Base-by-base conservation (phyloP, 306 rosid genomes). In the Ochetophila trinervis region DNA sequence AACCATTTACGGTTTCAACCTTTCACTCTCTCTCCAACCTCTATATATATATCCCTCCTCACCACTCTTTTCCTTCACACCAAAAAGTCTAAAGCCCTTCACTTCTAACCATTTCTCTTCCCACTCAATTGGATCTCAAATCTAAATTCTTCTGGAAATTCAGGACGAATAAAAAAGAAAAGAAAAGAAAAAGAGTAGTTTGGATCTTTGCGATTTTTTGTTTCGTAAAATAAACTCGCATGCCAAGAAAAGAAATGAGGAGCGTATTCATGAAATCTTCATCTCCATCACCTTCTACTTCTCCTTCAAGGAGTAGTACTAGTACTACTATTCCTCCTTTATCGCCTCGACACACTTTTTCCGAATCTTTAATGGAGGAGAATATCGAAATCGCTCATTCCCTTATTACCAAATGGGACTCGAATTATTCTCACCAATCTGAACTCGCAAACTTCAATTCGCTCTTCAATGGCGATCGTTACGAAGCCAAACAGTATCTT, bases 401-500 rank as follows among this genome's bases (percentile, higher is more conserved):
- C 14, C 52, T 87, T 1, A 82, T 92, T 17, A 60, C 68, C 0
- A 84, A 81, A 48, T 89, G 96, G 96, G 86, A 84, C 20, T 40
- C 74, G 0, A 42, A 77, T 34, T 57, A 59, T 7, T 23, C 30
- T 37, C 22, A 68, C 0, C 14, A 63, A 6, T 76, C 78, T 1
- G 21, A 66, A 2, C 53, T 54, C 20, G 57, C 69, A 1, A 61
- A 34, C 3, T 5, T 78, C 18, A 15, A 67, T 7, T 64, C 83
- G 23, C 81, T 87, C 17, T 87, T 89, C 82, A 54, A 15, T 17
- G 87, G 76, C 37, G 74, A 83, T 10, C 89, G 87, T 17, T 70
- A 62, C 0, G 96, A 93, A 59, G 97, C 94, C 40, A 79, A 52
- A 63, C 83, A 63, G 62, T 93, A 84, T 61, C 82, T 93, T 19